Conservation (phyloP, 1,139 yeast genomes). For the Nakaseomyces uthaithaninus region DNA sequence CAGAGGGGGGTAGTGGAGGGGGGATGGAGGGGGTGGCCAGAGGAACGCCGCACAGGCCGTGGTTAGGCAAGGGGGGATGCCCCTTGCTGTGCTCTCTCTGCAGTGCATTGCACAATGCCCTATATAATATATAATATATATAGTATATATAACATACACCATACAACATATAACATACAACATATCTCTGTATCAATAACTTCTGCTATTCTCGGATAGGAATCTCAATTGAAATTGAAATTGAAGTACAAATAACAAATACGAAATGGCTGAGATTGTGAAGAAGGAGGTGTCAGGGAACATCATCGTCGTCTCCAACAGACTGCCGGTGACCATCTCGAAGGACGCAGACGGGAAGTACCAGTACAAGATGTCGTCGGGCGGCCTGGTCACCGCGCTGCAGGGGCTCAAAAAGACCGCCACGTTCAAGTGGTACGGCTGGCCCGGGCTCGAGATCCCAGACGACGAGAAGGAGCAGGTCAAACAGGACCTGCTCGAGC, state of each 20-base stretch:
- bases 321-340: conserved; percentile 88
- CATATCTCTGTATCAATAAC: too few relatives aligned
- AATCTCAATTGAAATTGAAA: too few relatives aligned
- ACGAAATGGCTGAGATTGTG: conserved; percentile 1
- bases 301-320: conserved; percentile 85
- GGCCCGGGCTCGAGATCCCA: conserved; percentile 93
- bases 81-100: too few relatives aligned
- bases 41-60: too few relatives aligned
- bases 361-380: conserved; percentile 83
- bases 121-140: too few relatives aligned
- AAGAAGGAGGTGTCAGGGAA: conserved; percentile 39
- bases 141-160: too few relatives aligned
- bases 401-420: conserved; percentile 83
- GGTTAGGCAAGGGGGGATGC: too few relatives aligned
- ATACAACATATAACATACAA: too few relatives aligned
- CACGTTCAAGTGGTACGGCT: conserved; percentile 94
- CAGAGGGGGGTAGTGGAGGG: not conserved
- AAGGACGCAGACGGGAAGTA: conserved; percentile 56
- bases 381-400: conserved; percentile 92
- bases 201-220: too few relatives aligned
- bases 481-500: conserved; percentile 57
- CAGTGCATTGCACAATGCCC: too few relatives aligned
- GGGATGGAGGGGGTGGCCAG: too few relatives aligned
- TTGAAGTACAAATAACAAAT: not conserved
- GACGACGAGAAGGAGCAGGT: conserved; percentile 64